Evolutionary conservation across 2,329 filamentous ascomycete genomes (phyloP), one percentile per base, ranked within the genome.

Genomic region (Nemania bipapillata): DNA sequence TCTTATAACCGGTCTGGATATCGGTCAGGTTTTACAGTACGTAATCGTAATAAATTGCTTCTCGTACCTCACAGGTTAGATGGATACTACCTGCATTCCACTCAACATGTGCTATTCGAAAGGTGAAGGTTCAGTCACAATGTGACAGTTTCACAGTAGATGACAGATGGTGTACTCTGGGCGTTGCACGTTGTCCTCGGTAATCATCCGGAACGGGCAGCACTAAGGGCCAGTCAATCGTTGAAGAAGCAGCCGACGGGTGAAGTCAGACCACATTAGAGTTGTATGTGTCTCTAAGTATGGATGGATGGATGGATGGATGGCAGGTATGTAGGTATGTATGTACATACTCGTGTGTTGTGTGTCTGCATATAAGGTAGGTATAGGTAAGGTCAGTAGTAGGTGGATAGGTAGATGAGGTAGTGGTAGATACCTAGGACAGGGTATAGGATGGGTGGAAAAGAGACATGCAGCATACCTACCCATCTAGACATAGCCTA

Each of bases 201-300:
- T 40, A 56, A 60, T 57, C 26, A 65, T 26, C 45, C 40, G 28
- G 22, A 22, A 30, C 7, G 12, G n/a, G 59, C 58, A 58, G 22
- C 42, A 28, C 54, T 22, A 22, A 20, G 50, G 6, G 32, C 42
- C 26, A 20, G 53, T 24, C 24, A 24, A 20, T 17, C 50, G 40
- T 24, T 11, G n/a, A 30, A 37, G 37, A 17, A 40, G 42, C 24
- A 52, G 32, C 50, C 28, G 52, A 47, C 52, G 66, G 47, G 22
- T 59, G 53, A 65, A 66, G 53, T 58, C 52, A 62, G 57, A 53
- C 66, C 57, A 65, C 56, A 52, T 50, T n/a, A 50, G 22, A 37
- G 55, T 49, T 65, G 61, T 60, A 40, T 49, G 35, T 53, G 45
- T 53, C 37, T 22, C 22, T 11, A 49, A 11, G 47, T 50, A 28